Evolutionary conservation across 257 asterid genomes (phyloP).

Genomic region (Nemophila menziesii): DNA sequence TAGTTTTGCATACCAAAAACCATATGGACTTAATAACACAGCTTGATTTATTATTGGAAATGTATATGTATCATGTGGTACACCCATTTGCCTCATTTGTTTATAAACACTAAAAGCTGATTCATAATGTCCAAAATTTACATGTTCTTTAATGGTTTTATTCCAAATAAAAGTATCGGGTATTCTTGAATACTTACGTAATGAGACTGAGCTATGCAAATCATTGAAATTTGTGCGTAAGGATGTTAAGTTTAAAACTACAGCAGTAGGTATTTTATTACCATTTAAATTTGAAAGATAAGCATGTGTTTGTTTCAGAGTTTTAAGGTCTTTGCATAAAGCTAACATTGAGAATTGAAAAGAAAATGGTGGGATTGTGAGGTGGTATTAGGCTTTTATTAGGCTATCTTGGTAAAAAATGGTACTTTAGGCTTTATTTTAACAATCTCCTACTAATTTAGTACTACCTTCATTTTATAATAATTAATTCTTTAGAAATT

Average conservation of each 20-base stretch:
- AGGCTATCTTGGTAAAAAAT: no score
- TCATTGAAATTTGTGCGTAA: constrained; percentile 20
- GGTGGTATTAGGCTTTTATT: no score
- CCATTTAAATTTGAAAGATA: constrained; percentile 20
- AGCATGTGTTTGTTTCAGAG: constrained; percentile 28
- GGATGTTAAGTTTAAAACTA: constrained; percentile 21
- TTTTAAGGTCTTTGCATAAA: constrained; percentile 24
- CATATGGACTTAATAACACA: constrained; percentile 8
- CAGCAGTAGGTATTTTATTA: no score
- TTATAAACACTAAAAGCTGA: constrained; percentile 23
- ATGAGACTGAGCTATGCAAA: constrained; percentile 15
- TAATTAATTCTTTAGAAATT: no score
- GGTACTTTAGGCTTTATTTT: no score
- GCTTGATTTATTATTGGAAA: constrained; percentile 27
- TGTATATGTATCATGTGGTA: constrained; percentile 36
- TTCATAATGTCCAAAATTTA: constrained; percentile 14
- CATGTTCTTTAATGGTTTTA: constrained; percentile 21
- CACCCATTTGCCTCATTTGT: constrained; percentile 28
- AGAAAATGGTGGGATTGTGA: neutral
- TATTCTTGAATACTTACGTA: constrained; percentile 16
- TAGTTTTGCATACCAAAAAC: constrained; percentile 16
- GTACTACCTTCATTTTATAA: no score
- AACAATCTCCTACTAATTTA: no score
- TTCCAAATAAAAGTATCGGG: constrained; percentile 29
- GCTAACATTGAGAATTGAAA: constrained; percentile 9